Conservation (phyloP, 768 basidiomycete species). For the Psilocybe cyanescens region DNA sequence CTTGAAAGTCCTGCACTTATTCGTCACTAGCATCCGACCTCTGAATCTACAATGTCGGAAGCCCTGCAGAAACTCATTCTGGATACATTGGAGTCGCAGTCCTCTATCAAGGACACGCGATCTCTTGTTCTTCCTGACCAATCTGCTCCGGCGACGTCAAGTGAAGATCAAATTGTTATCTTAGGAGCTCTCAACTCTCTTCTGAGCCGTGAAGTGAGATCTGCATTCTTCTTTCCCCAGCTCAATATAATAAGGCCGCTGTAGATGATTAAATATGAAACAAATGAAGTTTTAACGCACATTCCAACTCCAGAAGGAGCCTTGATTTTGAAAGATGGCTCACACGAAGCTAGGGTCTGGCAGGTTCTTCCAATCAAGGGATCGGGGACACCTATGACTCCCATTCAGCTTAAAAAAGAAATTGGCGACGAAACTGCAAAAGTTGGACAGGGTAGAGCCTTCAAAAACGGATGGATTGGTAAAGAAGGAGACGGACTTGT, state of each 20-base stretch:
- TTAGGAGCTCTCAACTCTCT: constrained; percentile 94
- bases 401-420: constrained; percentile 67
- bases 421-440: constrained; percentile 91
- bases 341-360: constrained; percentile 97
- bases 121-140: constrained; percentile 69
- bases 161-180: constrained; percentile 82
- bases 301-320: constrained; percentile 81
- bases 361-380: constrained; percentile 75
- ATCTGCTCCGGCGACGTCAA: constrained; percentile 55
- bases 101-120: constrained; percentile 70
- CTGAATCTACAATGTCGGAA: constrained; percentile 63
- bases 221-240: not conserved
- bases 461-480: constrained; percentile 96
- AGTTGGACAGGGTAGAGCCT: constrained; percentile 93
- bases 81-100: constrained; percentile 62
- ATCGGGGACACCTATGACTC: constrained; percentile 65
- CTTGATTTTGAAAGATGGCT: constrained; percentile 79
- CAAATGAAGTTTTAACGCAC: constrained; percentile 77
- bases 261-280: constrained; percentile 85
- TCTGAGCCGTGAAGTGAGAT: constrained; percentile 76
- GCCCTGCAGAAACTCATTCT: constrained; percentile 80
- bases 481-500: constrained; percentile 91
- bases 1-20: not conserved
- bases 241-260: constrained; percentile 9
- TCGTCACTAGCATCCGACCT: constrained; percentile 5